These are phyloP conservation scores for Alternaria sp. DNA, from an alignment of 2,329 filamentous ascomycete species.

Conservation along the genomic window DNA sequence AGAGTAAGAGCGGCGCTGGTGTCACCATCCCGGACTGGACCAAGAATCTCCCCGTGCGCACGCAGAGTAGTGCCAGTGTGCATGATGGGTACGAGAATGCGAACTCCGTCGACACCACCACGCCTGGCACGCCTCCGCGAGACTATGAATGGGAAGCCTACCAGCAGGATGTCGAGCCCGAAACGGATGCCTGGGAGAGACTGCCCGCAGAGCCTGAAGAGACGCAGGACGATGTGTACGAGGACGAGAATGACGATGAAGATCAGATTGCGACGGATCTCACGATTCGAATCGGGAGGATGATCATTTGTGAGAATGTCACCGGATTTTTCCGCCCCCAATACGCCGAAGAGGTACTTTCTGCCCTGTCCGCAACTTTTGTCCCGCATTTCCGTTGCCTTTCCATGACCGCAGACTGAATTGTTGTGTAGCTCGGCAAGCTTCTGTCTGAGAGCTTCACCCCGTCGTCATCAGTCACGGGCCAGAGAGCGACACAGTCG, in stretches of 20 bases:
- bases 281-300: slow-evolving; percentile 47
- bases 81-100: slow-evolving; percentile 37
- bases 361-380: slow-evolving; percentile 18
- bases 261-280: slow-evolving; percentile 48
- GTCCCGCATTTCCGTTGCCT: slow-evolving; percentile 6
- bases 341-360: slow-evolving; percentile 49
- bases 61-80: slow-evolving; percentile 32
- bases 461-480: slow-evolving; percentile 40
- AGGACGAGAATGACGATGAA: slow-evolving; percentile 48
- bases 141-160: slow-evolving; percentile 50
- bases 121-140: slow-evolving; percentile 45
- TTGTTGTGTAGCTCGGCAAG: slow-evolving; percentile 44
- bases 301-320: slow-evolving; percentile 50
- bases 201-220: slow-evolving; percentile 46
- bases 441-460: slow-evolving; percentile 44
- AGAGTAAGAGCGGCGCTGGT: slow-evolving; percentile 35
- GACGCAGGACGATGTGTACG: slow-evolving; percentile 46
- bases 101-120: slow-evolving; percentile 42
- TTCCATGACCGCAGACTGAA: slow-evolving; percentile 30
- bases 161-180: slow-evolving; percentile 47
- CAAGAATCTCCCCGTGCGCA: slow-evolving; percentile 44
- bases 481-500: slow-evolving; percentile 45
- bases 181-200: slow-evolving; percentile 46
- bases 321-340: slow-evolving; percentile 48
- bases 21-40: slow-evolving; percentile 43